Evolutionary conservation across 2,329 filamentous ascomycete species (phyloP).

Genomic region (Fusarium kyushuense): DNA sequence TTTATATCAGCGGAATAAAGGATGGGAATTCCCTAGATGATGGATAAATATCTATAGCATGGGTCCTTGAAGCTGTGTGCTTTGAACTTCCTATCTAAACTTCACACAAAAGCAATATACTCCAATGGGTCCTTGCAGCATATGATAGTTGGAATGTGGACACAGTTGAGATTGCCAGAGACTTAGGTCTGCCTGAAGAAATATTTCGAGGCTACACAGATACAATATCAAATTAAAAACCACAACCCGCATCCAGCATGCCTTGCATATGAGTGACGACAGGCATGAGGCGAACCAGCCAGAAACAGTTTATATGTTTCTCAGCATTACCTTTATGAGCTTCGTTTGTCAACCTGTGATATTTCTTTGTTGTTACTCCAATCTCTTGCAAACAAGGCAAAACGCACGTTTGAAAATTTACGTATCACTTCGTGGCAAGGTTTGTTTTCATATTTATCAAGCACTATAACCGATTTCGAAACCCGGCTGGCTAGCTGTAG

Average conservation of each 20-base stretch:
- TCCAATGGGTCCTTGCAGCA: background rate
- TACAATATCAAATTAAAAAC: background rate
- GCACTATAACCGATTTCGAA: background rate
- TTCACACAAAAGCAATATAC: too few relatives aligned
- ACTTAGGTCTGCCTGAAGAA: too few relatives aligned
- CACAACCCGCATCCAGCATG: background rate
- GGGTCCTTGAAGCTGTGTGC: background rate
- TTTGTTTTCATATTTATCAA: background rate
- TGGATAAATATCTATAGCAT: background rate
- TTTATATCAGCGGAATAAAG: background rate
- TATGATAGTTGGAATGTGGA: background rate
- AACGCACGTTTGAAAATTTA: fast-evolving
- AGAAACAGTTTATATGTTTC: background rate
- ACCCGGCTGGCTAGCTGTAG: background rate
- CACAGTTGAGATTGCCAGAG: background rate
- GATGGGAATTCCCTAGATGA: background rate
- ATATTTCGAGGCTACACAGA: fast-evolving
- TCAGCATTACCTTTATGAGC: background rate
- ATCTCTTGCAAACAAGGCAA: background rate
- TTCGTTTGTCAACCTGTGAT: background rate
- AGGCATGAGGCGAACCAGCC: background rate
- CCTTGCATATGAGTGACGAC: background rate
- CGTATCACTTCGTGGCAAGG: background rate
- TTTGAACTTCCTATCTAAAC: too few relatives aligned
- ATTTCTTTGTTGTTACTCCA: background rate